Conservation (phyloP, 805 yeast genomes). For the Candida boleticola region DNA sequence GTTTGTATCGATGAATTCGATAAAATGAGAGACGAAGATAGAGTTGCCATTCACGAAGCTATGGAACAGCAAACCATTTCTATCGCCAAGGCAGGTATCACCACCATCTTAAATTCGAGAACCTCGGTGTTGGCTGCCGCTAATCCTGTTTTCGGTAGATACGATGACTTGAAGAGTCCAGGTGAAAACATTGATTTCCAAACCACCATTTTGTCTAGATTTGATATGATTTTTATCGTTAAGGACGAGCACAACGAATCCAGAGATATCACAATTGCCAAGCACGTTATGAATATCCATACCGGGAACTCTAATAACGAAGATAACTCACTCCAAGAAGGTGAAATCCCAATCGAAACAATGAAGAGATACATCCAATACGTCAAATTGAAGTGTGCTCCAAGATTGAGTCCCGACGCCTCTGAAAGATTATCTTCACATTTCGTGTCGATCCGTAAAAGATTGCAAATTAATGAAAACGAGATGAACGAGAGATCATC, state of each 20-base stretch:
- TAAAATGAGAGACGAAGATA: constrained; percentile 98
- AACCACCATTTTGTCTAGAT: constrained; percentile 93
- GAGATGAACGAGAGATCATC: constrained; percentile 86
- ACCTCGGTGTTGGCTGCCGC: constrained; percentile 98
- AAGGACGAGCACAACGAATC: constrained; percentile 90
- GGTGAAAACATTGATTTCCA: constrained; percentile 99
- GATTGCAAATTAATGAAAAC: constrained; percentile 75
- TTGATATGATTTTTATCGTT: constrained; percentile 97
- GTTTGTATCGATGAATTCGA: constrained; percentile 99
- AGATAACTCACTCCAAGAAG: constrained; percentile 50
- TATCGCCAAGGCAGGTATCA: constrained; percentile 98
- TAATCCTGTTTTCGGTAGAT: constrained; percentile 94
- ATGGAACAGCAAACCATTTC: constrained; percentile 99
- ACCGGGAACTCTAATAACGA: constrained; percentile 61
- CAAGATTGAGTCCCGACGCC: constrained; percentile 84
- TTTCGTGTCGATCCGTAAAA: constrained; percentile 85
- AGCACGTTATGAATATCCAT: constrained; percentile 93
- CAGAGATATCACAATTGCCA: constrained; percentile 86
- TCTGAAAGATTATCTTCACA: constrained; percentile 87
- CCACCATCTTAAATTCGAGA: constrained; percentile 93
- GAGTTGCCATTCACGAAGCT: constrained; percentile 99
- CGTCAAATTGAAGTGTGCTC: constrained; percentile 89
- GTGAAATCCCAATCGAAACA: constrained; percentile 84
- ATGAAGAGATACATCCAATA: constrained; percentile 93
- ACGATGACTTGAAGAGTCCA: constrained; percentile 93